A percentile compares a stretch with the other conserved stretches of the same genome.
Conservation (phyloP, 2,329 filamentous ascomycete species). For the Bipolaris victoriae region DNA sequence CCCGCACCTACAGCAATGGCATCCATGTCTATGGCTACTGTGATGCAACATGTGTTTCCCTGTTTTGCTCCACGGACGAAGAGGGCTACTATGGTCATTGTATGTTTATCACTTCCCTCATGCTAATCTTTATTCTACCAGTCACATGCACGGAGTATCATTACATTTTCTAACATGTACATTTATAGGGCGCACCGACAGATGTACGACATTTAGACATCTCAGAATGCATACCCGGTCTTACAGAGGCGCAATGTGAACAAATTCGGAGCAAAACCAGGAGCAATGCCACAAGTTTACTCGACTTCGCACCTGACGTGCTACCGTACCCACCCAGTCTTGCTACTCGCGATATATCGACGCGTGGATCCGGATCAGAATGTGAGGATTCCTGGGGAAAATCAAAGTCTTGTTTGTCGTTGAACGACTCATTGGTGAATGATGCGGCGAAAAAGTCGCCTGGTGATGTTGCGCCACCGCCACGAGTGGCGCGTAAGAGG, state of each 20-base stretch:
- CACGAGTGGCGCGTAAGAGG: slow-evolving; percentile 25
- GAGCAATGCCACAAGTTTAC: slow-evolving; percentile 34
- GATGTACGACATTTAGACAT: slow-evolving; percentile 40
- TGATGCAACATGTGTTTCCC: background rate
- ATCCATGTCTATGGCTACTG: background rate
- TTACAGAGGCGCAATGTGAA: slow-evolving; percentile 37
- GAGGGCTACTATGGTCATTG: background rate
- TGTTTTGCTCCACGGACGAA: background rate
- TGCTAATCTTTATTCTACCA: background rate
- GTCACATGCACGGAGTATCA: background rate
- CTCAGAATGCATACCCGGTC: slow-evolving; percentile 33
- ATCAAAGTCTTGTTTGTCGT: no score
- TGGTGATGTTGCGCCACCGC: slow-evolving; percentile 13
- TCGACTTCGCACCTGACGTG: slow-evolving; percentile 28
- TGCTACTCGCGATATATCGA: no score
- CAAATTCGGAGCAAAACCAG: slow-evolving; percentile 42
- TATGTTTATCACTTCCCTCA: background rate
- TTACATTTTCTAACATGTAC: background rate
- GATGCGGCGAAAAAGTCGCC: no score
- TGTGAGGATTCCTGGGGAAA: no score
- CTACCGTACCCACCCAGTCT: slow-evolving; percentile 9
- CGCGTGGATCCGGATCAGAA: no score
- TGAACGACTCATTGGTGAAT: no score
- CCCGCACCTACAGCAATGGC: background rate
- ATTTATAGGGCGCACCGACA: slow-evolving; percentile 35